Conservation (phyloP, 768 basidiomycete genomes). For the Dendrothele bispora region DNA sequence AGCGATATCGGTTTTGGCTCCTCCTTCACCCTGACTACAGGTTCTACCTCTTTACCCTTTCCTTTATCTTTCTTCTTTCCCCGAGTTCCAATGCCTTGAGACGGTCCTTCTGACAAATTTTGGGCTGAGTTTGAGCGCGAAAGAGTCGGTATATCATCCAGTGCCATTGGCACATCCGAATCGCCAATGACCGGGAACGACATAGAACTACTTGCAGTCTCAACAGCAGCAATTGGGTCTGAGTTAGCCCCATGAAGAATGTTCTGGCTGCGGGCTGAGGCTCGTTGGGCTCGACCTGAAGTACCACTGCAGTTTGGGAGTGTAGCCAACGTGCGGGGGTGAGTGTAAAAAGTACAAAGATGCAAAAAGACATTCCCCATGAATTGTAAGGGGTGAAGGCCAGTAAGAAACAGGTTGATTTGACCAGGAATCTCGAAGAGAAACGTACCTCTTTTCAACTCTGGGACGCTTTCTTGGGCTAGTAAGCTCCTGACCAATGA, state of each 20-base stretch:
- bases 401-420: slow-evolving; percentile 12
- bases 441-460: slow-evolving; percentile 70
- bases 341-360: slow-evolving; percentile 21
- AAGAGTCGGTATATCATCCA: slow-evolving; percentile 57
- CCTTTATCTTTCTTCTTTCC: slow-evolving; percentile 49
- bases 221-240: slow-evolving; percentile 36
- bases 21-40: slow-evolving; percentile 48
- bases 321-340: slow-evolving; percentile 22
- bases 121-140: slow-evolving; percentile 65
- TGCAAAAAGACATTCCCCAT: slow-evolving; percentile 16
- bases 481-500: slow-evolving; percentile 62
- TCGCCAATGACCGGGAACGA: slow-evolving; percentile 43
- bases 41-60: slow-evolving; percentile 43
- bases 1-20: slow-evolving; percentile 47
- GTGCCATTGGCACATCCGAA: slow-evolving; percentile 51
- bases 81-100: slow-evolving; percentile 30
- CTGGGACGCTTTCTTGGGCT: slow-evolving; percentile 70
- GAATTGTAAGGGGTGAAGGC: slow-evolving; percentile 9
- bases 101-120: slow-evolving; percentile 33
- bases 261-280: slow-evolving; percentile 66
- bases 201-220: slow-evolving; percentile 34
- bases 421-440: slow-evolving; percentile 19
- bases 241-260: slow-evolving; percentile 33
- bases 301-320: slow-evolving; percentile 44
- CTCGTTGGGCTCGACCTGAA: slow-evolving; percentile 71